These are phyloP conservation scores for Phytophthora nicotianae DNA, from an alignment of 352 stramenopile genomes.

Conservation along the genomic window DNA sequence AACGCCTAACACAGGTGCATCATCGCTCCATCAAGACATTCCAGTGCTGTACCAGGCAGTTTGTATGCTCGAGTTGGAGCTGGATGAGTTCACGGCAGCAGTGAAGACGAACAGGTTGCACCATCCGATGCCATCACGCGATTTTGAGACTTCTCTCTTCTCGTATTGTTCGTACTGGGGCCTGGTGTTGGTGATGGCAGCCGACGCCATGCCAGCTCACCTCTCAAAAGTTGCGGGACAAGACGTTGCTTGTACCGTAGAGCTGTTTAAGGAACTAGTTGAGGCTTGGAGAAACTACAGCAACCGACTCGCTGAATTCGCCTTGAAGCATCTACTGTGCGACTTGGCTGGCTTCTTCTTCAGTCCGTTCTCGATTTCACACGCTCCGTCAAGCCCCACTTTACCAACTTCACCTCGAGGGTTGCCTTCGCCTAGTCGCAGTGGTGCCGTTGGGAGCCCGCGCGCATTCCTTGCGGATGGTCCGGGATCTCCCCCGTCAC, in stretches of 20 bases:
- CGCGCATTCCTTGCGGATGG: slow-evolving; percentile 23
- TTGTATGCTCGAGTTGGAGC: slow-evolving; percentile 53
- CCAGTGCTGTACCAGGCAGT: slow-evolving; percentile 64
- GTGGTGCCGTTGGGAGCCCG: slow-evolving; percentile 24
- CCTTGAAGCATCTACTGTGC: slow-evolving; percentile 59
- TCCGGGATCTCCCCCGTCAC: slow-evolving; percentile 28
- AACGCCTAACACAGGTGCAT: slow-evolving; percentile 15
- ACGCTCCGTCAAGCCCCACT: slow-evolving; percentile 22
- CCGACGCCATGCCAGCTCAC: slow-evolving; percentile 61
- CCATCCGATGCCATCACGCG: slow-evolving; percentile 34
- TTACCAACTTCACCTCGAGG: slow-evolving; percentile 16
- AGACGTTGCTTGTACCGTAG: slow-evolving; percentile 31
- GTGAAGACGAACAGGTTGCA: slow-evolving; percentile 76
- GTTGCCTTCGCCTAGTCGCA: slow-evolving; percentile 29
- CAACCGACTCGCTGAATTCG: slow-evolving; percentile 54
- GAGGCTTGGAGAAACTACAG: slow-evolving; percentile 64
- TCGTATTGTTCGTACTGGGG: slow-evolving; percentile 81
- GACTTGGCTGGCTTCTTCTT: slow-evolving; percentile 71
- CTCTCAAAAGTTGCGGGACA: slow-evolving; percentile 56
- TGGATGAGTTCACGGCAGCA: slow-evolving; percentile 62
- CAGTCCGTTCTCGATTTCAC: slow-evolving; percentile 43
- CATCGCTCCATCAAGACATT: slow-evolving; percentile 71
- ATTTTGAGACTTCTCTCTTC: slow-evolving; percentile 40
- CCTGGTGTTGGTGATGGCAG: slow-evolving; percentile 57
- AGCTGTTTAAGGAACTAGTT: slow-evolving; percentile 50